phyloP scores from a whole-genome alignment of 1,139 yeast genomes.

The Saccharomycopsis crataegensis region DNA sequence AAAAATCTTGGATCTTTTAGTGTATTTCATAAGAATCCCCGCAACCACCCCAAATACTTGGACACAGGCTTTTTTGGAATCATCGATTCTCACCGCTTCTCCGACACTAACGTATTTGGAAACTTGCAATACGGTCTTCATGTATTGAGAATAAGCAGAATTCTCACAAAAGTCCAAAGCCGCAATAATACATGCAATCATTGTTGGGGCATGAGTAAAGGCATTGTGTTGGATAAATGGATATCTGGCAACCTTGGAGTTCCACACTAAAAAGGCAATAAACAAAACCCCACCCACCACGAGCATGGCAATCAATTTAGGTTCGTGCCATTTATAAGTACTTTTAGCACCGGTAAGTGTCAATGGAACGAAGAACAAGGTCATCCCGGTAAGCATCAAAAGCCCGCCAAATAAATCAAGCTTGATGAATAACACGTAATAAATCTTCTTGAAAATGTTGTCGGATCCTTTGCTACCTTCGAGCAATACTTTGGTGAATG shows the following conservation, averaged over 20 bases:
- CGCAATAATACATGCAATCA: slow-evolving; percentile 22
- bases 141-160: slow-evolving; percentile 26
- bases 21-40: slow-evolving; percentile 23
- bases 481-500: slow-evolving; percentile 16
- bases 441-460: not conserved
- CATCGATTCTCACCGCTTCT: slow-evolving; percentile 27
- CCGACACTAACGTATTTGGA: slow-evolving; percentile 26
- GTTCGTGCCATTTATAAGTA: slow-evolving; percentile 42
- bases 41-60: slow-evolving; percentile 25
- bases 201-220: slow-evolving; percentile 29
- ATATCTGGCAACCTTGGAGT: slow-evolving; percentile 38
- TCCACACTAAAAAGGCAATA: slow-evolving; percentile 51
- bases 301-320: slow-evolving; percentile 57
- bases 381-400: slow-evolving; percentile 42
- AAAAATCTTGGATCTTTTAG: slow-evolving; percentile 22
- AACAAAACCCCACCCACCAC: slow-evolving; percentile 53
- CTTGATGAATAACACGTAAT: slow-evolving; percentile 18
- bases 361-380: slow-evolving; percentile 40
- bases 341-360: slow-evolving; percentile 56
- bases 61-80: slow-evolving; percentile 25
- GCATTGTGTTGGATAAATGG: slow-evolving; percentile 56
- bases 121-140: slow-evolving; percentile 27
- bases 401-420: slow-evolving; percentile 49
- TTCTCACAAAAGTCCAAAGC: slow-evolving; percentile 26
- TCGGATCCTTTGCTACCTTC: not conserved